These are phyloP conservation scores for Beauveria pseudobassiana DNA, from an alignment of 2,329 filamentous ascomycete species.

Conservation along the genomic window DNA sequence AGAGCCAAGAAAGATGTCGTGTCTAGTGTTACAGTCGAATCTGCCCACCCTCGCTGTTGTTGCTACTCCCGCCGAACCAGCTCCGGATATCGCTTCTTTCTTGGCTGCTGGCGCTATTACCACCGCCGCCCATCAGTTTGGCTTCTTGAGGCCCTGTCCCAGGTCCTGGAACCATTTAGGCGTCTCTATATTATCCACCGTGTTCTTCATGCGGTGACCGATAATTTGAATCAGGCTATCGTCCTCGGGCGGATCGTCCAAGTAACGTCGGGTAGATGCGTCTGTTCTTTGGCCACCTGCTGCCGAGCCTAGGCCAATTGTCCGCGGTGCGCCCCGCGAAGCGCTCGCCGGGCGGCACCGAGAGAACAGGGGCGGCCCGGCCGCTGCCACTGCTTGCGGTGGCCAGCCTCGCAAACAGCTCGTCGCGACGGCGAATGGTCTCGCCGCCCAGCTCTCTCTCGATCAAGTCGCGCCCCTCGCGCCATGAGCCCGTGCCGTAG, in stretches of 20 bases:
- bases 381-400: slow-evolving; percentile 17
- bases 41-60: slow-evolving; percentile 27
- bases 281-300: slow-evolving; percentile 26
- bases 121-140: slow-evolving; percentile 68
- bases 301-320: slow-evolving; percentile 32
- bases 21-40: slow-evolving; percentile 20
- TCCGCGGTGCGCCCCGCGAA: slow-evolving; percentile 26
- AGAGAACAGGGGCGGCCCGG: slow-evolving; percentile 39
- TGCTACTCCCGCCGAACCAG: slow-evolving; percentile 45
- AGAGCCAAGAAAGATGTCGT: neutral
- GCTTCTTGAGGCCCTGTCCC: slow-evolving; percentile 61
- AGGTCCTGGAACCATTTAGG: slow-evolving; percentile 77
- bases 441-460: slow-evolving; percentile 72
- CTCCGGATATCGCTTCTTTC: slow-evolving; percentile 33
- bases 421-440: slow-evolving; percentile 42
- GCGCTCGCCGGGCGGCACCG: slow-evolving; percentile 35
- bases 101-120: slow-evolving; percentile 33
- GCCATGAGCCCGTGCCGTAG: slow-evolving; percentile 77
- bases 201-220: slow-evolving; percentile 82
- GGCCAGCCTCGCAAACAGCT: slow-evolving; percentile 29
- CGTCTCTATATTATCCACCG: slow-evolving; percentile 72
- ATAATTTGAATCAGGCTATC: slow-evolving; percentile 80
- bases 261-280: slow-evolving; percentile 20
- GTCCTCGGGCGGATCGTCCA: slow-evolving; percentile 54
- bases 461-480: slow-evolving; percentile 85